phyloP scores from a whole-genome alignment of 2,329 filamentous ascomycete species.

The Neopestalotiopsis sp. region DNA sequence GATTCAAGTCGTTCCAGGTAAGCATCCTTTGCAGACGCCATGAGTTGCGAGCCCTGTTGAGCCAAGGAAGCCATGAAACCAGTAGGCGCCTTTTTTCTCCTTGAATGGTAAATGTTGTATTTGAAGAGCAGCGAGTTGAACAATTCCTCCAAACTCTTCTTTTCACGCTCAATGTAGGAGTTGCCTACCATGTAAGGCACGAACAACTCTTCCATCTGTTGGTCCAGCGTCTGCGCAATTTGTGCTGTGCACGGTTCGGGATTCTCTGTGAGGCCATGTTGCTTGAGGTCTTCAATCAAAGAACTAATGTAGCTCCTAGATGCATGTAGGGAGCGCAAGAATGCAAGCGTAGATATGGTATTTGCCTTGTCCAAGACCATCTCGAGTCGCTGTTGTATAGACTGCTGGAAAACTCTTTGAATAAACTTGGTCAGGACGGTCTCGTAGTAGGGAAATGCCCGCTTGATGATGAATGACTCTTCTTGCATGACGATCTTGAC shows the following conservation, averaged over 20 bases:
- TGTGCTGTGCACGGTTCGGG: conserved; percentile 89
- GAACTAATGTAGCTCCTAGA: conserved; percentile 87
- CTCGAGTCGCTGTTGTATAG: conserved; percentile 93
- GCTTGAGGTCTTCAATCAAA: conserved; percentile 90
- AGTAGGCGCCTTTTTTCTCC: conserved; percentile 84
- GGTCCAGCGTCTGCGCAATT: conserved; percentile 76
- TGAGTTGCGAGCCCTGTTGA: conserved; percentile 86
- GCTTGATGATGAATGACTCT: conserved; percentile 94
- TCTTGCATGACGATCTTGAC: conserved; percentile 96
- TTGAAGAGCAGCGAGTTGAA: conserved; percentile 95
- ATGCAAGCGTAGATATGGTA: conserved; percentile 88
- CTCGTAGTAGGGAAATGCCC: conserved; percentile 95
- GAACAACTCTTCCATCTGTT: conserved; percentile 79
- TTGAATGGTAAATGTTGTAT: conserved; percentile 92
- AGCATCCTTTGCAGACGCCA: conserved; percentile 86
- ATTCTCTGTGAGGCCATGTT: conserved; percentile 92
- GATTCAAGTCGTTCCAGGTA: conserved; percentile 90
- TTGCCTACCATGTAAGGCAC: conserved; percentile 72
- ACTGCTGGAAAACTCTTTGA: conserved; percentile 96
- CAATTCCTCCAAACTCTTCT: conserved; percentile 74
- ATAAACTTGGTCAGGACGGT: conserved; percentile 92
- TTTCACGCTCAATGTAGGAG: conserved; percentile 73
- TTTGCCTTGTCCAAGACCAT: conserved; percentile 95
- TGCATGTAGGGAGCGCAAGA: conserved; percentile 87
- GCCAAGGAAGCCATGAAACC: conserved; percentile 93